A percentile compares a stretch with the other conserved stretches of the same genome.
These are phyloP conservation scores for Grosmannia huntii DNA, from an alignment of 2,329 filamentous ascomycete genomes.

Conservation along the genomic window DNA sequence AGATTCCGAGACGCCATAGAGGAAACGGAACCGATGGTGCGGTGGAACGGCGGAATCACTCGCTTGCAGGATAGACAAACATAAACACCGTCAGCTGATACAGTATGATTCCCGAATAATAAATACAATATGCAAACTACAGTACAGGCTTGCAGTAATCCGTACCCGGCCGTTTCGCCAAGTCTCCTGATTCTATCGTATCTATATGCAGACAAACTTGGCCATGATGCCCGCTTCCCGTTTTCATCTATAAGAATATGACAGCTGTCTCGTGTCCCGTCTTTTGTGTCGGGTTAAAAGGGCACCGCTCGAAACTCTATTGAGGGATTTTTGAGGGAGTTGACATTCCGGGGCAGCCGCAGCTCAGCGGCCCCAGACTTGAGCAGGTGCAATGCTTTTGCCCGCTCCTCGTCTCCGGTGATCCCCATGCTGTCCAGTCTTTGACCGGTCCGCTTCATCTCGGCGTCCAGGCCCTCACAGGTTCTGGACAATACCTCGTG, in stretches of 20 bases:
- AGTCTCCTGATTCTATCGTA: neutral
- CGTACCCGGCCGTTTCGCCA: neutral
- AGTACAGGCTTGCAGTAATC: neutral
- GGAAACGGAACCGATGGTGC: neutral
- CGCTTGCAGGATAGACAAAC: neutral
- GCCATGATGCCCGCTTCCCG: neutral
- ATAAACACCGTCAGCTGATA: no score
- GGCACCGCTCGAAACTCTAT: constrained; percentile 47
- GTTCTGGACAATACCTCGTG: constrained; percentile 67
- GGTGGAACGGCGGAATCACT: neutral
- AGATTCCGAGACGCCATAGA: neutral
- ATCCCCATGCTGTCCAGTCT: constrained; percentile 7
- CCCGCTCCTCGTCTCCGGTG: constrained; percentile 25
- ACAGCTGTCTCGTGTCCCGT: neutral
- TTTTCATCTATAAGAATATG: no score
- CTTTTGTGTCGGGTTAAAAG: constrained; percentile 22
- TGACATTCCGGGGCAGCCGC: constrained; percentile 63
- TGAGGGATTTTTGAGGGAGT: constrained; percentile 52
- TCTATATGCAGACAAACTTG: neutral
- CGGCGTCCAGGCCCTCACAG: constrained; percentile 45
- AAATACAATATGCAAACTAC: neutral
- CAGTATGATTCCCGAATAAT: neutral
- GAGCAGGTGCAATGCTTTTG: constrained; percentile 51
- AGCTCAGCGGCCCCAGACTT: constrained; percentile 82
- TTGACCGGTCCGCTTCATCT: constrained; percentile 30